phyloP scores from a whole-genome alignment of 2,329 filamentous ascomycete species.

The Fusarium concolor region DNA sequence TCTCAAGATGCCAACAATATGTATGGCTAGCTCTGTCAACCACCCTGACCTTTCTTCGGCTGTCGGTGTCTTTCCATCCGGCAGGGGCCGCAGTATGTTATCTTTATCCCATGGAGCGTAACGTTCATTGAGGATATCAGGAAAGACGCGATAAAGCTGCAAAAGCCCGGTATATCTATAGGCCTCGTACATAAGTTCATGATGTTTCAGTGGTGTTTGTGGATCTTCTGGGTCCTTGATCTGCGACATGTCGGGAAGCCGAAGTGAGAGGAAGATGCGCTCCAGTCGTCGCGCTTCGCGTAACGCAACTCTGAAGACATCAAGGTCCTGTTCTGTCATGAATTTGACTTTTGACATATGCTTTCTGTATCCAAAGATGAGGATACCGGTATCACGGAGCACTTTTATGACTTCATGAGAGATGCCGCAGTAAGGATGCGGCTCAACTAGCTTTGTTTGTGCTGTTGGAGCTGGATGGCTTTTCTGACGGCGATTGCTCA shows the following conservation, averaged over 20 bases:
- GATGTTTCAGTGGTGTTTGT: not conserved
- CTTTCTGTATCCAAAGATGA: not conserved
- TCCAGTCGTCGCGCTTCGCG: not conserved
- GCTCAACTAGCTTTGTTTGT: not conserved
- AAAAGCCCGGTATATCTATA: not conserved
- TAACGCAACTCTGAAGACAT: not conserved
- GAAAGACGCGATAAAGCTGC: slow-evolving; percentile 9
- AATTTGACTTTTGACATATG: not conserved
- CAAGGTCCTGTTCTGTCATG: slow-evolving; percentile 3
- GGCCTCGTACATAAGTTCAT: slow-evolving; percentile 6
- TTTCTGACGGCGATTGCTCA: not conserved
- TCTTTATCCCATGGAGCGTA: not conserved
- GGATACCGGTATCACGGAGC: not conserved
- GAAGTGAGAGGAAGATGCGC: not conserved
- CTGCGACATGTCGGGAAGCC: not conserved
- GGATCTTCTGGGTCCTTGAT: not conserved
- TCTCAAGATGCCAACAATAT: not conserved
- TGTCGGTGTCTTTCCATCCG: not conserved
- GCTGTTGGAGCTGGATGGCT: not conserved
- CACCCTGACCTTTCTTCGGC: not conserved
- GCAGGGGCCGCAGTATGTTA: not conserved
- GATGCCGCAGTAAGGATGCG: slow-evolving; percentile 5
- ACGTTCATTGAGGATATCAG: slow-evolving; percentile 5
- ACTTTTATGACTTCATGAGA: not conserved
- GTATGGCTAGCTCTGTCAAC: not conserved